Percentiles rank a stretch among this genome's conserved stretches.
These are phyloP conservation scores for Cladosporium sphaerospermum DNA, from an alignment of 2,329 filamentous ascomycete genomes.

Conservation along the genomic window DNA sequence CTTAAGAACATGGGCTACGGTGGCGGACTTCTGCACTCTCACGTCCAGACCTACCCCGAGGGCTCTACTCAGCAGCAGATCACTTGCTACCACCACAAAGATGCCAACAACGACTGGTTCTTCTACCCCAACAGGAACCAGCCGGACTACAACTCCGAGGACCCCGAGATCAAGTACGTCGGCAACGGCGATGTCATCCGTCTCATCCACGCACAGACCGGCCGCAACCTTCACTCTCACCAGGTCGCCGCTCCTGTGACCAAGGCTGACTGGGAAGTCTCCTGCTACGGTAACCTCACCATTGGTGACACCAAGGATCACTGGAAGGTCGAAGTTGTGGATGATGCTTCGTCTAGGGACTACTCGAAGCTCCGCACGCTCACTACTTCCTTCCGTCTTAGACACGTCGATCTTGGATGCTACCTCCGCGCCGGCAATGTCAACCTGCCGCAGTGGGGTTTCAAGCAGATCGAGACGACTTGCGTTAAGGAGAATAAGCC, in stretches of 20 bases:
- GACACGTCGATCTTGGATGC: slow-evolving; percentile 74
- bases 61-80: slow-evolving; percentile 93
- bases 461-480: slow-evolving; percentile 98
- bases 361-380: slow-evolving; percentile 80
- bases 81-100: slow-evolving; percentile 99
- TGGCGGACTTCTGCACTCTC: slow-evolving; percentile 90
- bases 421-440: slow-evolving; percentile 93
- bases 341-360: slow-evolving; percentile 81
- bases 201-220: slow-evolving; percentile 88
- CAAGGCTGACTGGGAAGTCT: slow-evolving; percentile 88
- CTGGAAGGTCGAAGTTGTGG: slow-evolving; percentile 88
- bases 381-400: slow-evolving; percentile 86
- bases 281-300: slow-evolving; percentile 90
- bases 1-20: slow-evolving; percentile 99
- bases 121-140: slow-evolving; percentile 89
- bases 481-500: slow-evolving; percentile 92
- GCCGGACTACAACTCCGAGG: slow-evolving; percentile 63
- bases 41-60: slow-evolving; percentile 92
- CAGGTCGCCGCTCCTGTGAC: slow-evolving; percentile 80
- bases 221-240: slow-evolving; percentile 95
- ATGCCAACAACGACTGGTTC: slow-evolving; percentile 99
- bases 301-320: slow-evolving; percentile 97
- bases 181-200: slow-evolving; percentile 73
- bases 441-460: slow-evolving; percentile 97
- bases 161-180: slow-evolving; percentile 66